These are phyloP conservation scores for Akanthomyces muscarius DNA, from an alignment of 2,329 filamentous ascomycete genomes.

Conservation along the genomic window DNA sequence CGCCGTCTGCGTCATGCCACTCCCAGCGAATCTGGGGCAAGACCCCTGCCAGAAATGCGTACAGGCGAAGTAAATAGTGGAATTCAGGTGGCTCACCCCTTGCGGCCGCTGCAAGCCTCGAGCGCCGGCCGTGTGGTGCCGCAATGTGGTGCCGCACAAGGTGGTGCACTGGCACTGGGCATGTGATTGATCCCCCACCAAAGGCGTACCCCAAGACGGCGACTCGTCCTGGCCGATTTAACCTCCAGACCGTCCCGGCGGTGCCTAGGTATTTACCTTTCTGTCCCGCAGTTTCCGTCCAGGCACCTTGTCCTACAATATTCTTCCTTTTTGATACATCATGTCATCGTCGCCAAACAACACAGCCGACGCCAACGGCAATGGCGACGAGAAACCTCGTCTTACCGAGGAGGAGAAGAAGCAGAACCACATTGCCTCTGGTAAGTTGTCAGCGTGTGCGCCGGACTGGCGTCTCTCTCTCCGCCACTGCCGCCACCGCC, in stretches of 20 bases:
- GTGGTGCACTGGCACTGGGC: constrained; percentile 4
- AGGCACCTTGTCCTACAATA: background rate
- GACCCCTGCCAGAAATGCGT: constrained; percentile 25
- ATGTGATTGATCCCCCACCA: constrained; percentile 18
- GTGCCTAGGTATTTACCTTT: background rate
- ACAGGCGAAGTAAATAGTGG: constrained; percentile 2
- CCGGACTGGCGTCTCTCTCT: background rate
- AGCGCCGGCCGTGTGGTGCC: background rate
- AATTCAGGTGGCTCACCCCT: background rate
- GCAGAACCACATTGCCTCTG: constrained; percentile 52
- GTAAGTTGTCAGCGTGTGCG: constrained; percentile 29
- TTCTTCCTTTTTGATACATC: background rate
- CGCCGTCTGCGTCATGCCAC: constrained; percentile 15
- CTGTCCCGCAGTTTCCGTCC: background rate
- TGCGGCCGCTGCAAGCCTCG: constrained; percentile 13
- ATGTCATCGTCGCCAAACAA: constrained; percentile 30
- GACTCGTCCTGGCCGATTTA: background rate
- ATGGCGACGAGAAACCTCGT: constrained; percentile 45
- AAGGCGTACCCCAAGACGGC: background rate
- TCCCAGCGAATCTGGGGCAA: constrained; percentile 30
- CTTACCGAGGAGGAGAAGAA: constrained; percentile 53
- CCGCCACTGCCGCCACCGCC: background rate
- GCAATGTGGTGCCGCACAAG: background rate
- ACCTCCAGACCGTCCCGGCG: constrained; percentile 5
- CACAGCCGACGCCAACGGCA: constrained; percentile 24